Base-by-base conservation (phyloP, 257 asterid species). In the Plectranthus barbatus region DNA sequence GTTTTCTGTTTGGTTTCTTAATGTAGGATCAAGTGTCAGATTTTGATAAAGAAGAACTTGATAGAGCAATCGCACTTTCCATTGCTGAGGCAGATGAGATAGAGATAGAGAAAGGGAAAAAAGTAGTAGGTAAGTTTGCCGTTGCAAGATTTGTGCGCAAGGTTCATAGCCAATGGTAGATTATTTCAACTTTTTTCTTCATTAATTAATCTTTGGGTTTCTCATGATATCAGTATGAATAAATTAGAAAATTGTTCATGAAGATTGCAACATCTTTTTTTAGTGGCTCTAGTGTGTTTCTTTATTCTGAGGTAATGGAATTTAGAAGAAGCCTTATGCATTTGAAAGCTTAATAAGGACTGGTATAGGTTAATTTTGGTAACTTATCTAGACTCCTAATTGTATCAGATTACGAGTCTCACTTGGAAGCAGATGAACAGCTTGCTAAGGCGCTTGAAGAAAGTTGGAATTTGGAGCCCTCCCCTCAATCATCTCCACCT, bases 371-470 rank as follows among this genome's bases (percentile, higher is more conserved):
- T 20, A 21, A 34, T 14, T 39, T 65, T 23, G 31, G 56, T 61
- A 49, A 49, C 63, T 68, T 39, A 53, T 41, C 20, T 21, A 14
- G 33, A 18, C 12, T 60, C n/a, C 13, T 70, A 29, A 47, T 58
- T 65, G n/a, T 56, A 58, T 56, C 79, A 89, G 99, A 90, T 71
- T 42, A 66, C 50, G 86, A 79, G 56, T 56, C 88, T 60, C 73
- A 66, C 64, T 74, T 87, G 83, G 95, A 90, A 53, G 99, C 90
- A 78, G 99, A 93, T 47, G 96, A 90, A 77, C 81, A 54, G 68
- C 90, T 93, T 34, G 99, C 99, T 45, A 87, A 79, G 84, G 99
- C 97, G 66, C 64, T 93, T 65, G 92, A 93, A 70, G 96, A 85
- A 77, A 93, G 99, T 79, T 71, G 87, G 81, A 81, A 74, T 57